Conservation (phyloP, 495 filamentous ascomycete genomes). For the Parmelia sp. region DNA sequence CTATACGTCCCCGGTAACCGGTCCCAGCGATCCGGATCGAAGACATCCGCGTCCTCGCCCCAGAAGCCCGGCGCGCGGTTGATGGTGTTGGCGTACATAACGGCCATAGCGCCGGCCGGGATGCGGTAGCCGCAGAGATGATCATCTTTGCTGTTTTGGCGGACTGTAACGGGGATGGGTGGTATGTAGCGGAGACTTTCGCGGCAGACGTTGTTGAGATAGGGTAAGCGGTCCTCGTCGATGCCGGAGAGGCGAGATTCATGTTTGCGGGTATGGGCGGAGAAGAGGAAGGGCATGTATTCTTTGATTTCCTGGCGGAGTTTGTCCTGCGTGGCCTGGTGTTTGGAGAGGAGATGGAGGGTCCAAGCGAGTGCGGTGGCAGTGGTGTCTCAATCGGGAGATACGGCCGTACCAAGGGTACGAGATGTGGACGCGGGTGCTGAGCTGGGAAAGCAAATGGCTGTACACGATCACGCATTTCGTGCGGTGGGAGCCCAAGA, state of each 20-base stretch:
- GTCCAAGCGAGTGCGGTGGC: slow-evolving; percentile 26
- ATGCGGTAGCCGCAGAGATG: slow-evolving; percentile 25
- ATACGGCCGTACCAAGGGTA: no score
- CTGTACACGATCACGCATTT: no score
- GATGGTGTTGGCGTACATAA: slow-evolving; percentile 25
- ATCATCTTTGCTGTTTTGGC: slow-evolving; percentile 22
- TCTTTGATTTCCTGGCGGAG: slow-evolving; percentile 28
- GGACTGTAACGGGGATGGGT: slow-evolving; percentile 34
- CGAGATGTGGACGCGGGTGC: no score
- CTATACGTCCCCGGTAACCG: slow-evolving; percentile 19
- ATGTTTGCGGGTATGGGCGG: slow-evolving; percentile 12
- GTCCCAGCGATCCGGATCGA: slow-evolving; percentile 31
- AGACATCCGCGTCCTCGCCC: slow-evolving; percentile 42
- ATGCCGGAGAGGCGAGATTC: slow-evolving; percentile 9
- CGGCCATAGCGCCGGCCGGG: slow-evolving; percentile 21
- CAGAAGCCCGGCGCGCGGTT: slow-evolving; percentile 42
- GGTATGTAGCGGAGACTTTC: slow-evolving; percentile 45
- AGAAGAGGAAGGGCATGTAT: slow-evolving; percentile 25
- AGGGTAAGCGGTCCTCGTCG: slow-evolving; percentile 35
- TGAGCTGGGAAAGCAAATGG: no score
- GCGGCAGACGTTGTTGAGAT: slow-evolving; percentile 44
- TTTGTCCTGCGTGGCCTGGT: slow-evolving; percentile 23
- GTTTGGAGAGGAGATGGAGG: slow-evolving; percentile 26
- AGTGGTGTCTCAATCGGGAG: slow-evolving; percentile 29
- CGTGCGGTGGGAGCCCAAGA: no score